Evolutionary conservation across 2,329 filamentous ascomycete species (phyloP), one percentile per base, ranked within the genome.

Genomic region (Fonsecaea monophora): DNA sequence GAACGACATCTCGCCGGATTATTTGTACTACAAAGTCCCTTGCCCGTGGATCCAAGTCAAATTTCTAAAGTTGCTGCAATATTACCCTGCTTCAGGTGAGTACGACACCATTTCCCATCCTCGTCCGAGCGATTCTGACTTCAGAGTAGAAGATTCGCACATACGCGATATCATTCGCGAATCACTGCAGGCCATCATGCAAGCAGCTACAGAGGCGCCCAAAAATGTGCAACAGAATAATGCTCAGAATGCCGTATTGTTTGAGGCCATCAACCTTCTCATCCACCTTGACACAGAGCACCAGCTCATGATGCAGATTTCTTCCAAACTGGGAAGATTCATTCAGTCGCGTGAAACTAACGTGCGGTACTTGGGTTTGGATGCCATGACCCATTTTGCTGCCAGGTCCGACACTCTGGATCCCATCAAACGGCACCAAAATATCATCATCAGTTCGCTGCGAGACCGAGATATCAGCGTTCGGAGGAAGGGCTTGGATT

Each of bases 171-270:
- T 99, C 81, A 95, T 99, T 70, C 90, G 95, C 55, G 91, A 97
- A 76, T 94, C 94, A 0, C 81, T 99, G 56, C 92, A 96, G 77
- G 92, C 90, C 78, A 96, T 98, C 54, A 85, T 99, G 77, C 92
- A 97, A 74, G 84, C 92, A 42, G 94, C 95, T 1, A 89, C 96
- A 83, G 94, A 98, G 76, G 89, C 92, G 76, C 95, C 92, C 61
- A 99, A 98, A 82, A 99, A 99, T 74, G 95, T 99, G 15, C 95
- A 99, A 79, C 95, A 99, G 77, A 99, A 99, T 79, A 99, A 99
- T 77, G 95, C 95, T 0, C 95, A 98, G 76, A 99, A 99, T 75
- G 95, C 95, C 0, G 93, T 99, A 13, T 85, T 99, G 1, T 99
- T 99, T 75, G 95, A 99, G 82, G 96, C 95, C 30, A 99, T 99